Evolutionary conservation across 805 yeast genomes (phyloP), one percentile per base, ranked within the genome.

Genomic region (Metschnikowia lachancei): DNA sequence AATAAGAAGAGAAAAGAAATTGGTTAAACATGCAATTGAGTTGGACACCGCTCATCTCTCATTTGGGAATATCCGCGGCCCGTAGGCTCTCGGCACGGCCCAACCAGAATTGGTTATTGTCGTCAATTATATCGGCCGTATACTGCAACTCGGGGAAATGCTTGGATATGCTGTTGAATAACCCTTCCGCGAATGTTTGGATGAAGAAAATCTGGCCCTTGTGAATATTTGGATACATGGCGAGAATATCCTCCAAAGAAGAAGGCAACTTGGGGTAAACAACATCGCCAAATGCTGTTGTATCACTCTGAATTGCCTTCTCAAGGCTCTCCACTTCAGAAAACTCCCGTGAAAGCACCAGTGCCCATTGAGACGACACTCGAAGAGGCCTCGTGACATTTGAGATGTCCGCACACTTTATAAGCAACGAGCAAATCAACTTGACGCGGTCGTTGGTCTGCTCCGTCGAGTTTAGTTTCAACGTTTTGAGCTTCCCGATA

Each of bases 331-430:
- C 68, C 49, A 88, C 80, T 60, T 87, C 91, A 37, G 73, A 75
- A 56, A 90, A 87, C 65, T 91, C 97, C 51, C 86, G 70, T 1
- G 85, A 76, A 35, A 91, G 74, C n/a, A 83, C 80, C 51, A 79
- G 69, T 4, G 96, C 97, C 97, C 97, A 91, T 66, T 85, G 83
- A 1, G 87, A 78, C 18, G 92, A 83, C 2, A 88, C 80, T 31
- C 77, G 69, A 47, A 87, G 69, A 4, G 91, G 89, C 50, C 98
- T 72, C 9, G 96, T 81, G 18, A 91, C 97, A 63, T 94, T 94
- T 22, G 96, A 87, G 38, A 94, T 89, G 67, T 94, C 99, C 2
- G 98, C 97, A 65, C 96, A 89, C 69, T 94, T 94, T 50, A 94
- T 81, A 50, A 92, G 74, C 49, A 90, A 67, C 20, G 87, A 77